Evolutionary conservation across 2,329 filamentous ascomycete species (phyloP), one percentile per base, ranked within the genome.

Genomic region (Ascochyta pisi): DNA sequence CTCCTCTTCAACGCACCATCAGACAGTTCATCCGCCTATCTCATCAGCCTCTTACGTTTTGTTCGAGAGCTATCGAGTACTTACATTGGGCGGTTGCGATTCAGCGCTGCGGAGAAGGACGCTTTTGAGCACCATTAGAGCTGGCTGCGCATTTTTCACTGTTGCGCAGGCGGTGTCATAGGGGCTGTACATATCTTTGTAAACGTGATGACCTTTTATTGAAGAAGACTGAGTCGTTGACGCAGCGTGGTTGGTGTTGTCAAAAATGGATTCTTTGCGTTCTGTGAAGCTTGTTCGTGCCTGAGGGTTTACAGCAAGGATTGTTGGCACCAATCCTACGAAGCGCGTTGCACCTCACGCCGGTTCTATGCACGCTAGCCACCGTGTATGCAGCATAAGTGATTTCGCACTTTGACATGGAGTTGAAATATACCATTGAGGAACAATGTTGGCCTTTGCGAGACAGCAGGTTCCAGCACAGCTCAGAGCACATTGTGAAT

Each of bases 151-250:
- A 85, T 83, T 83, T 79, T 66, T 81, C 53, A 72, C 76, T 73
- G 80, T 91, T 89, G 86, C 85, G 84, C 84, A 84, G 88, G 86
- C 88, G 86, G 90, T 87, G 89, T 93, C 90, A 92, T 89, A 92
- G 86, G 88, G 79, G 84, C 84, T 87, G 81, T 69, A 92, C 89
- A 92, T 86, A 59, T 31, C 49, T n/a, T 19, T 33, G 16, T 24
- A 22, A 9, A 43, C 15, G 31, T 54, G 50, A 48, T 42, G 29
- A 19, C 9, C 8, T 23, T 33, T 44, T 29, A 0, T 48, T 19
- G 15, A 5, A 13, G 1, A 16, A n/a, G n/a, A 22, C 7, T 15
- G 4, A 12, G 10, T 9, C 8, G 16, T 8, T 6, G 16, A 7
- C 4, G 7, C 16, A 16, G 37, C 37, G 24, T 13, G 8, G 19